Conservation (phyloP, 441 rosid genomes). For the Manihot esculenta region DNA sequence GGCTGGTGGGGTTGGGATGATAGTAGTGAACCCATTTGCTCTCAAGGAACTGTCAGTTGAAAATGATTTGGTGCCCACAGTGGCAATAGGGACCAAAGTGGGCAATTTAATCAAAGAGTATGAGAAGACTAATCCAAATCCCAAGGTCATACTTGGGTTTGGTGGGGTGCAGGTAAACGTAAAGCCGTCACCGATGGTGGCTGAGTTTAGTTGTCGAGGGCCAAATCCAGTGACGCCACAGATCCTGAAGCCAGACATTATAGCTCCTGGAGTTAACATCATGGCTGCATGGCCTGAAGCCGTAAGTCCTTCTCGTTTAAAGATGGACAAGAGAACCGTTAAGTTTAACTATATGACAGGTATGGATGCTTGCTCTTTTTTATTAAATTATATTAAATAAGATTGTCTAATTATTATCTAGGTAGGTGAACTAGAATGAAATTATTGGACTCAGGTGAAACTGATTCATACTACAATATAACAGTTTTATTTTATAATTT, state of each 20-base stretch:
- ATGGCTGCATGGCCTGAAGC: conserved; percentile 71
- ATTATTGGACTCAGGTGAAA: too few species aligned
- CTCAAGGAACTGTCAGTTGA: conserved; percentile 81
- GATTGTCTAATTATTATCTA: too few species aligned
- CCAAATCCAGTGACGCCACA: conserved; percentile 72
- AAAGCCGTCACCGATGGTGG: conserved; percentile 73
- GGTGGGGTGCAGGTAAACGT: conserved; percentile 65
- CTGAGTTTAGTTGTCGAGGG: conserved; percentile 78
- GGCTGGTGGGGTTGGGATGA: conserved; percentile 84
- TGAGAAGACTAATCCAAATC: conserved; percentile 34
- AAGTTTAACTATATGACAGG: conserved; percentile 69
- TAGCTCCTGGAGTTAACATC: conserved; percentile 86
- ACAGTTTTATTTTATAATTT: too few species aligned
- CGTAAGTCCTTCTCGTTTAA: conserved; percentile 59
- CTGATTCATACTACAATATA: too few species aligned
- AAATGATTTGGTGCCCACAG: conserved; percentile 62
- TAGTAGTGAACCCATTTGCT: conserved; percentile 53
- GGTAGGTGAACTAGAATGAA: too few species aligned
- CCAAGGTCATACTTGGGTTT: conserved; percentile 53
- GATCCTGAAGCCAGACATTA: conserved; percentile 79
- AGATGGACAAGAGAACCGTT: conserved; percentile 51
- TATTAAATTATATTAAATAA: too few species aligned
- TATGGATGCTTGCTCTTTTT: conserved; percentile 14
- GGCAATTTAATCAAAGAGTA: conserved; percentile 60
- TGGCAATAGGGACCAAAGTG: conserved; percentile 63